Evolutionary conservation across 768 basidiomycete species (phyloP).

Genomic region (Collybia mongolica): DNA sequence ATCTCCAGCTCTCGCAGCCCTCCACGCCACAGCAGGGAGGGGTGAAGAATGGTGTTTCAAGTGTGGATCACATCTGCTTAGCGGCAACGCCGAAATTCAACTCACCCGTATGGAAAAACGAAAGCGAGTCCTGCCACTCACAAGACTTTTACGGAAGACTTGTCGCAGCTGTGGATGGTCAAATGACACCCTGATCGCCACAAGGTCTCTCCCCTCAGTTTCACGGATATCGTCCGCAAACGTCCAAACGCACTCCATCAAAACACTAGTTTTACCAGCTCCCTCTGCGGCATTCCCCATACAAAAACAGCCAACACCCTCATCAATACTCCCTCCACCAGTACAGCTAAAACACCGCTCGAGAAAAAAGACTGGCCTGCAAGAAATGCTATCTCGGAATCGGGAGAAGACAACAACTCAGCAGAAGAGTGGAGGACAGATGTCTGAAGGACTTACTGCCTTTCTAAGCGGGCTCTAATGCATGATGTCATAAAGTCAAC

Average conservation of each 20-base stretch:
- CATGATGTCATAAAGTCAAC: background rate
- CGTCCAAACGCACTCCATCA: constrained; percentile 3
- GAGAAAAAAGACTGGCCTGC: constrained; percentile 59
- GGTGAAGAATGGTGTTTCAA: constrained; percentile 36
- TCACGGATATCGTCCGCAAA: background rate
- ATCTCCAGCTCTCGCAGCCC: constrained; percentile 60
- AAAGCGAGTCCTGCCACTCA: constrained; percentile 14
- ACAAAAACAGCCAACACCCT: constrained; percentile 5
- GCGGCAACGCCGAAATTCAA: constrained; percentile 35
- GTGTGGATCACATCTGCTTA: constrained; percentile 53
- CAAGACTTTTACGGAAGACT: constrained; percentile 20
- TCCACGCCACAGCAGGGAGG: constrained; percentile 43
- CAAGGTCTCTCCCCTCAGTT: background rate
- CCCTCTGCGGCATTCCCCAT: constrained; percentile 5
- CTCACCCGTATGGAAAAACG: constrained; percentile 27
- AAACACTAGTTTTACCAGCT: background rate
- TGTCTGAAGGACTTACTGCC: constrained; percentile 44
- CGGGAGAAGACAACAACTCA: constrained; percentile 49
- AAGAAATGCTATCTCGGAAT: constrained; percentile 63
- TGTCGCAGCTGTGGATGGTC: constrained; percentile 30
- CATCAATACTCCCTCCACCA: constrained; percentile 6
- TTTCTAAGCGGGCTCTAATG: constrained; percentile 45
- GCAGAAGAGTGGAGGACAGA: constrained; percentile 24
- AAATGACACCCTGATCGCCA: constrained; percentile 17
- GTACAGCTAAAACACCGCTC: constrained; percentile 30